Conservation (phyloP, 1,284 basidiomycete genomes). For the Mycena sp. region DNA sequence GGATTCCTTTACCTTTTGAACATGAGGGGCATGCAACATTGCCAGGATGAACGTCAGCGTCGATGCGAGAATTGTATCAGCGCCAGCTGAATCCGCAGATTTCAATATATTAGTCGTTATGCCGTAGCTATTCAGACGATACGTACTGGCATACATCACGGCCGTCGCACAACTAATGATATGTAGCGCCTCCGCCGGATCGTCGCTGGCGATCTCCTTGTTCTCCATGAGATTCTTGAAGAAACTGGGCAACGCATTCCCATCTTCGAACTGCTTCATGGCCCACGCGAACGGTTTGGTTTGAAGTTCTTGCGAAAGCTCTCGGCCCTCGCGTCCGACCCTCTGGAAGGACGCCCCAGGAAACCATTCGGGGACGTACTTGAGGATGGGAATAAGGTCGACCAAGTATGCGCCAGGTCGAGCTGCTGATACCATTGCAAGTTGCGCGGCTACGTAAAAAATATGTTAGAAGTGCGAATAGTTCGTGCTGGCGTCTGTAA, state of each 20-base stretch:
- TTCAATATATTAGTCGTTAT: background rate
- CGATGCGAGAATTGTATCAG: conserved; percentile 27
- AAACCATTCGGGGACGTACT: conserved; percentile 40
- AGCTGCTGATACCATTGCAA: conserved; percentile 26
- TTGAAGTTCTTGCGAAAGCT: conserved; percentile 36
- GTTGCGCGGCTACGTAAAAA: conserved; percentile 8
- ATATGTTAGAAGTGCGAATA: background rate
- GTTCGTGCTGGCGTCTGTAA: background rate
- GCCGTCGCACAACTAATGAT: conserved; percentile 8
- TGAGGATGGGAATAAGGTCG: conserved; percentile 22
- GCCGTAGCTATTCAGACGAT: background rate
- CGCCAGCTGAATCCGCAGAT: conserved; percentile 3
- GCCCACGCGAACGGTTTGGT: conserved; percentile 34
- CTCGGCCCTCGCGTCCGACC: conserved; percentile 20
- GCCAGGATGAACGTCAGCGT: conserved; percentile 30
- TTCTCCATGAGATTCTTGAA: conserved; percentile 30
- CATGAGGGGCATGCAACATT: conserved; percentile 32
- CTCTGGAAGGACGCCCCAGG: conserved; percentile 42
- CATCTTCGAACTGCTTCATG: conserved; percentile 30
- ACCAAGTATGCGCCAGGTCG: conserved; percentile 33
- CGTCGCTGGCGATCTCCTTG: conserved; percentile 18
- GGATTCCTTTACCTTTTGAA: conserved; percentile 18
- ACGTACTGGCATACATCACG: conserved; percentile 20
- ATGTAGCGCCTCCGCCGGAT: conserved; percentile 9
- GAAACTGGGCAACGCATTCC: conserved; percentile 28